Conservation (phyloP, 106 monocot genomes). For the Cymbidium sinense region DNA sequence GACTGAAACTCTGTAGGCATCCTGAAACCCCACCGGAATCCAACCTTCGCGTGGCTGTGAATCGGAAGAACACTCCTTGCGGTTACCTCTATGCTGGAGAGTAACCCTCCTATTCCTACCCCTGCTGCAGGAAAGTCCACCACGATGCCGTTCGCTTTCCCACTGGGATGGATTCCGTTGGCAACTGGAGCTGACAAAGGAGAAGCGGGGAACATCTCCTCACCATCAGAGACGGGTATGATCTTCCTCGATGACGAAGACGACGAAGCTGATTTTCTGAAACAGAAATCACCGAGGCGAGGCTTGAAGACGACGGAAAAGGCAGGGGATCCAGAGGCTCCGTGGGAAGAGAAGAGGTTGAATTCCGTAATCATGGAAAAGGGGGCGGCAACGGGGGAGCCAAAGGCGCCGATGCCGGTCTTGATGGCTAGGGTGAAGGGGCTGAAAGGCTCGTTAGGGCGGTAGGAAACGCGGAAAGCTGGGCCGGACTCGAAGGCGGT, state of each 20-base stretch:
- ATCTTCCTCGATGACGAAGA: not conserved
- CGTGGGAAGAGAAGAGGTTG: slow-evolving; percentile 33
- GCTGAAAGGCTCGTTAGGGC: slow-evolving; percentile 57
- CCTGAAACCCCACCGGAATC: slow-evolving; percentile 70
- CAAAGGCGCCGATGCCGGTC: slow-evolving; percentile 70
- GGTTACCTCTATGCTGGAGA: slow-evolving; percentile 51
- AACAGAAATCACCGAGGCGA: slow-evolving; percentile 64
- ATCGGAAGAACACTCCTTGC: slow-evolving; percentile 59
- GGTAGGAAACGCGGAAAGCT: slow-evolving; percentile 65
- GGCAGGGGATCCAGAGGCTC: slow-evolving; percentile 14
- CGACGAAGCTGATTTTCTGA: slow-evolving; percentile 36
- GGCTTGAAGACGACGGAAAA: slow-evolving; percentile 76
- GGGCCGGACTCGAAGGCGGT: slow-evolving; percentile 82
- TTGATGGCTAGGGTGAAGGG: slow-evolving; percentile 61
- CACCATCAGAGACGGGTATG: not conserved
- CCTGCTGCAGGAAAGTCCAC: slow-evolving; percentile 9
- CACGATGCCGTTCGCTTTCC: slow-evolving; percentile 23
- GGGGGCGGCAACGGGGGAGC: slow-evolving; percentile 58
- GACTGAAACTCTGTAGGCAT: slow-evolving; percentile 38
- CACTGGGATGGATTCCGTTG: slow-evolving; percentile 10
- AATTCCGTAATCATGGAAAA: slow-evolving; percentile 80
- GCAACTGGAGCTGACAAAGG: not conserved
- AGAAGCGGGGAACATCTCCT: not conserved
- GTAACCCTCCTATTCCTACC: slow-evolving; percentile 15
- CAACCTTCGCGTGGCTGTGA: slow-evolving; percentile 35